Evolutionary conservation across 805 yeast genomes (phyloP), one percentile per base, ranked within the genome.

Genomic region (Spathaspora sp.): DNA sequence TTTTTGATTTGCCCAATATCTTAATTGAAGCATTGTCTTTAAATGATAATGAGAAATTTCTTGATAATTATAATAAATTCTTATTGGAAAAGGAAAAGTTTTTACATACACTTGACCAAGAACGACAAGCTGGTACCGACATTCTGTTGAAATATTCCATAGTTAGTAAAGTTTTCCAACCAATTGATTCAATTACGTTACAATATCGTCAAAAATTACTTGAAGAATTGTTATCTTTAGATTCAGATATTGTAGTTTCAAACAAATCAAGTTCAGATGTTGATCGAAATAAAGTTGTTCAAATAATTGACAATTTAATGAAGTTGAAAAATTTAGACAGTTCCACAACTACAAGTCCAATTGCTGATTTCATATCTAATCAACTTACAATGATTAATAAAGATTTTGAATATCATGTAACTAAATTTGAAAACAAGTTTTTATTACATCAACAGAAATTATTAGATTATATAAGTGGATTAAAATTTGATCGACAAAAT

Each of bases 241-340:
- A 74, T 49, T 68, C 67, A 51, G 75, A 71, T 32, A 66, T 59
- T 2, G 35, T 55, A 49, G 26, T 16, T 46, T 2, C 19, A 23
- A 6, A 28, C 45, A 16, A 32, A 42, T n/a, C n/a, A n/a, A 23
- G 26, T 23, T 6, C 26, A 23, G 10, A 56, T 11, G 68, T 64
- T 51, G 39, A 44, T 9, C 16, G 31, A 16, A 60, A 67, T 20
- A 70, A 66, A 49, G 73, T 74, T 55, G 63, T 72, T 14, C 62
- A 68, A 1, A 62, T 74, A 46, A 76, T 74, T 12, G 76, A 73
- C 47, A 69, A 70, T 49, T 63, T 74, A 29, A 69, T 70, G 55
- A 71, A 72, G 51, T 55, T 73, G 49, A 44, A 44, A 10, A 62
- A 66, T 48, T 57, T 57, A 19, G 56, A 63, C 20, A 54, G 6